Conservation (phyloP, 495 filamentous ascomycete species). For the Xylaria sp. region DNA sequence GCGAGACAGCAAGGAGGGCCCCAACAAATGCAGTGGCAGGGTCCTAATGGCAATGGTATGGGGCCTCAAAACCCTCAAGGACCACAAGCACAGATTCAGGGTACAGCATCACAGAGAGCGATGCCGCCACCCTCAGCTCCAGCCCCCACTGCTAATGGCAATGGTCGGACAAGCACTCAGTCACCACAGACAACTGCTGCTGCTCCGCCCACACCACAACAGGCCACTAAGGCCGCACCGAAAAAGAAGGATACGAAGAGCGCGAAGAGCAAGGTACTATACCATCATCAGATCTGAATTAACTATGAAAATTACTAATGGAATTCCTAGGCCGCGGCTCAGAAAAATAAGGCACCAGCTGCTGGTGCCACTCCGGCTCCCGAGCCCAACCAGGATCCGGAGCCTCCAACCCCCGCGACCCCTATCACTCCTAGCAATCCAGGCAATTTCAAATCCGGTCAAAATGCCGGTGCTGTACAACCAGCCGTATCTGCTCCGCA, state of each 20-base stretch:
- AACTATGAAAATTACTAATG: conserved; percentile 46
- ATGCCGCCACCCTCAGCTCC: conserved; percentile 94
- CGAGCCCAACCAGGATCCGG: conserved; percentile 71
- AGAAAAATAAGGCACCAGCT: conserved; percentile 78
- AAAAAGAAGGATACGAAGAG: conserved; percentile 86
- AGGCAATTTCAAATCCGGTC: conserved; percentile 67
- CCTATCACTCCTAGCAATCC: conserved; percentile 85
- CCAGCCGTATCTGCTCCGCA: conserved; percentile 49
- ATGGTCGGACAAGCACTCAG: conserved; percentile 69
- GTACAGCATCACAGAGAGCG: conserved; percentile 76
- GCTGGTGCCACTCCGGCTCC: conserved; percentile 78
- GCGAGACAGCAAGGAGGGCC: conserved; percentile 45
- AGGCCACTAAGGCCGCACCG: conserved; percentile 76
- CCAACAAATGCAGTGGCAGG: conserved; percentile 62
- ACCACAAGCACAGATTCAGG: conserved; percentile 67
- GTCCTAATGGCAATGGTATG: conserved; percentile 70
- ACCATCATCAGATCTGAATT: conserved; percentile 20
- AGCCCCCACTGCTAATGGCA: conserved; percentile 59
- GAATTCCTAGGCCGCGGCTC: conserved; percentile 59
- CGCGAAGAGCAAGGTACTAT: conserved; percentile 75
- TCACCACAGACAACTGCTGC: conserved; percentile 78
- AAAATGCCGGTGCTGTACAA: conserved; percentile 56
- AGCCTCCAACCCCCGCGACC: conserved; percentile 80
- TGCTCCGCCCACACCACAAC: conserved; percentile 87
- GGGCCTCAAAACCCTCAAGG: conserved; percentile 62